Evolutionary conservation across 2,329 filamentous ascomycete genomes (phyloP), one percentile per base, ranked within the genome.

Genomic region (Aspergillus aculeatus): DNA sequence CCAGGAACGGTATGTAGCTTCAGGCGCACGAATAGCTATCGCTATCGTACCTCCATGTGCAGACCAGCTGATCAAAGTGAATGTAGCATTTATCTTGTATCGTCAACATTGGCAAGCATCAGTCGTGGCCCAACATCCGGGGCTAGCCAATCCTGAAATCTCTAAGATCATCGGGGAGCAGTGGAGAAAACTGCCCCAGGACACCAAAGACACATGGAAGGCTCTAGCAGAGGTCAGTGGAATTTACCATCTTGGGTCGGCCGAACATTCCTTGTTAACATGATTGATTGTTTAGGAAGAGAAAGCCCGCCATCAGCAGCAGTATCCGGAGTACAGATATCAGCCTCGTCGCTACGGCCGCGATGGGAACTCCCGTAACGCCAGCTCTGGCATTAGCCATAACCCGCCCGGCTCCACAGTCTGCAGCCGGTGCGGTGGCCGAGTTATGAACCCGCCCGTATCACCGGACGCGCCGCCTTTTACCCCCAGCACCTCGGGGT

Each of bases 131-230:
- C 84, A 91, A 67, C 86, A 97, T 70, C 94, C 93, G n/a, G 90
- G 92, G 49, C 85, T 97, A 65, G 88, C 93, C 50, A 98, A 98
- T 76, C 94, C 94, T 3, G 92, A 97, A 55, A 96, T 98, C 68
- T 97, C 94, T 65, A 97, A 97, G 78, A 96, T 98, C 68, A 96
- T 98, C 67, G 94, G 94, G 55, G 86, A 92, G 74, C 89, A 93
- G 84, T 99, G 95, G 95, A 87, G 89, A 70, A 84, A 87, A 58
- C 88, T 96, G 71, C 78, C 87, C 4, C 83, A 89, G 24, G 86
- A 90, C 56, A 83, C 88, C 59, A 96, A 96, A 77, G 85, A 87
- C 64, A 84, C 88, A 73, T 99, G 95, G 95, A 96, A 95, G 75
- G 83, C 84, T 62, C 84, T 96, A 58, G 95, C 95, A 61, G 92